Base-by-base conservation (phyloP, 352 stramenopile species). In the Phytopythium delawarense region DNA sequence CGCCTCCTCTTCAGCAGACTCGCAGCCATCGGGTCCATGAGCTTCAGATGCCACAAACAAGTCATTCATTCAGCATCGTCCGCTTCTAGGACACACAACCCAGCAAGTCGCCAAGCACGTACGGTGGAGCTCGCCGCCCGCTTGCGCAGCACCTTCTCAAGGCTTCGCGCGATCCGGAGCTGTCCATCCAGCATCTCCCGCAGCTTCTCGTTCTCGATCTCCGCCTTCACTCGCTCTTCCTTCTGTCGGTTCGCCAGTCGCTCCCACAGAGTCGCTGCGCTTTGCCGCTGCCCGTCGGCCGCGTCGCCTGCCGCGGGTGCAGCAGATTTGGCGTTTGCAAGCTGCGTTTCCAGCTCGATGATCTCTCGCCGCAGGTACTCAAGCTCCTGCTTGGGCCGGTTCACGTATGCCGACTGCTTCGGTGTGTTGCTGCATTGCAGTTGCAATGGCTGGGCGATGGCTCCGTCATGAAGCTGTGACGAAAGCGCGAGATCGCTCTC, bases 151-250 rank as follows among this genome's bases (percentile, higher is more conserved):
- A 64, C 59, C 50, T 63, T 66, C 44, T 68, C 64, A 21, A 71
- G 50, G 20, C 64, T 74, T 20, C 64, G 63, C 18, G 64, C 67
- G 42, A 70, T 54, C 35, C 62, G 64, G 40, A 72, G 35, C 55
- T 72, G 62, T 13, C 62, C 66, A 28, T 76, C 69, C 12, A 76
- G 63, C 54, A 67, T 66, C n/a, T 63, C 53, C 21, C 60, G 58
- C 2, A 79, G 65, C 59, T 70, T 69, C 37, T 66, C 54, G 37
- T 79, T 76, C 52, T 76, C 66, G 20, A 68, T 54, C 48, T 75
- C 62, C 15, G 71, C 59, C 18, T 62, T 63, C 40, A 68, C 59
- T 13, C 62, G 62, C 30, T 72, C 68, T 3, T 63, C 57, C 7
- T 69, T 56, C 54, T 79, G 72, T 0, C 64, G 62, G 21, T 57